A percentile compares a stretch with the other conserved stretches of the same genome.
Conservation (phyloP, 2,329 filamentous ascomycete genomes). For the Trichothecium sympodiale region DNA sequence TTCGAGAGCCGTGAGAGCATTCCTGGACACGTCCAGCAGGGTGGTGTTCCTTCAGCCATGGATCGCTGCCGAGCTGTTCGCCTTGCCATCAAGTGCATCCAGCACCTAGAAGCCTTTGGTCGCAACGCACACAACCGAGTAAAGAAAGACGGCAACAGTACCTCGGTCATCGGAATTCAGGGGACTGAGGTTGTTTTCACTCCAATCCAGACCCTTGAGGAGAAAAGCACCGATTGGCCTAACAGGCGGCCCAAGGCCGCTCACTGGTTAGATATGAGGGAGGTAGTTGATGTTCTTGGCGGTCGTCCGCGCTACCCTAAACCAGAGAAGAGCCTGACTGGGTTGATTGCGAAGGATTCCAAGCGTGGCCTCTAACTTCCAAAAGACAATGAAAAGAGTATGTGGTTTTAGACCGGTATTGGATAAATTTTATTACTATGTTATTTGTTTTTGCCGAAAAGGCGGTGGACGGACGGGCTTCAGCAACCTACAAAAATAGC, state of each 20-base stretch:
- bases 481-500: too few species aligned
- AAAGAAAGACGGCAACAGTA: constrained; percentile 59
- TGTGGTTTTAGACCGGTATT: too few species aligned
- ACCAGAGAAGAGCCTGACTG: constrained; percentile 39
- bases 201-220: constrained; percentile 70
- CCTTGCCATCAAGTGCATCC: constrained; percentile 86
- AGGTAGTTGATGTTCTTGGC: constrained; percentile 73
- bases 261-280: constrained; percentile 74
- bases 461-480: too few species aligned
- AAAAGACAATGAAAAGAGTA: too few species aligned
- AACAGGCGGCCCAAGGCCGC: constrained; percentile 75
- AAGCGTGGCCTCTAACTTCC: constrained; percentile 36
- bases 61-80: constrained; percentile 86
- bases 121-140: constrained; percentile 56
- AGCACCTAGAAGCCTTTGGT: constrained; percentile 74
- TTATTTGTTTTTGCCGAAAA: too few species aligned
- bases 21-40: constrained; percentile 89
- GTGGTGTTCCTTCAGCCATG: constrained; percentile 87
- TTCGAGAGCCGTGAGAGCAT: constrained; percentile 91
- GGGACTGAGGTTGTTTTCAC: constrained; percentile 84
- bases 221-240: constrained; percentile 82
- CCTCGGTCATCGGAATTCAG: constrained; percentile 82
- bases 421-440: too few species aligned
- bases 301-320: constrained; percentile 49
- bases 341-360: constrained; percentile 46